A percentile compares a stretch with the other conserved stretches of the same genome.
phyloP scores from a whole-genome alignment of 2,329 filamentous ascomycete species.

The Beauveria sp. region DNA sequence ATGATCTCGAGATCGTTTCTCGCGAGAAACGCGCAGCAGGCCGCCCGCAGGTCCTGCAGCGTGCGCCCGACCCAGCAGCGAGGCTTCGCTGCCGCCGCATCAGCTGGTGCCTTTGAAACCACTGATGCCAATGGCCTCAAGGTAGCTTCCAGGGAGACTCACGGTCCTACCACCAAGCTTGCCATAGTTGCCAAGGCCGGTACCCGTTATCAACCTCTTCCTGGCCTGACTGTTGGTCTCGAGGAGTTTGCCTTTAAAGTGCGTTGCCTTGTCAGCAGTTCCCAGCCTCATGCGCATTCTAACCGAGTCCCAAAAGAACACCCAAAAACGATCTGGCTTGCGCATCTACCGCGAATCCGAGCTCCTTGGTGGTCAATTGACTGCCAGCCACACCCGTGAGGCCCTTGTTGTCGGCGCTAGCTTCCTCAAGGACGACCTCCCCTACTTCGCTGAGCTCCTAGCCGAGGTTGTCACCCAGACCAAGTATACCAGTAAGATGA shows the following conservation, averaged over 20 bases:
- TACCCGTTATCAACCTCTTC: slow-evolving; percentile 83
- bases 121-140: slow-evolving; percentile 83
- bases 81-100: slow-evolving; percentile 51
- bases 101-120: slow-evolving; percentile 76
- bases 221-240: slow-evolving; percentile 82
- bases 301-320: slow-evolving; percentile 53
- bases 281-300: slow-evolving; percentile 40
- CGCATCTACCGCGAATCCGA: slow-evolving; percentile 93
- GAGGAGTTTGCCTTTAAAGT: slow-evolving; percentile 98
- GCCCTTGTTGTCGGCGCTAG: slow-evolving; percentile 86
- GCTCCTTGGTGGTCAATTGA: slow-evolving; percentile 86
- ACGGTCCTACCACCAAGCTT: slow-evolving; percentile 82
- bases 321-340: slow-evolving; percentile 77
- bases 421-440: slow-evolving; percentile 91
- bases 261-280: slow-evolving; percentile 11
- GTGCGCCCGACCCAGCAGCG: slow-evolving; percentile 44
- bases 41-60: slow-evolving; percentile 49
- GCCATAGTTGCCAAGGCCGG: slow-evolving; percentile 91
- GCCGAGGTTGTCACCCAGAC: slow-evolving; percentile 85
- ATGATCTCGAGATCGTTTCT: slow-evolving; percentile 58
- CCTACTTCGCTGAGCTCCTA: slow-evolving; percentile 94
- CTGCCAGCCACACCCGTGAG: slow-evolving; percentile 84
- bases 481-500: slow-evolving; percentile 66
- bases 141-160: slow-evolving; percentile 82
- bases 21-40: slow-evolving; percentile 51